Conservation (phyloP, 202 grass and related monocot genomes). For the Schoenoplectus tabernaemontani region DNA sequence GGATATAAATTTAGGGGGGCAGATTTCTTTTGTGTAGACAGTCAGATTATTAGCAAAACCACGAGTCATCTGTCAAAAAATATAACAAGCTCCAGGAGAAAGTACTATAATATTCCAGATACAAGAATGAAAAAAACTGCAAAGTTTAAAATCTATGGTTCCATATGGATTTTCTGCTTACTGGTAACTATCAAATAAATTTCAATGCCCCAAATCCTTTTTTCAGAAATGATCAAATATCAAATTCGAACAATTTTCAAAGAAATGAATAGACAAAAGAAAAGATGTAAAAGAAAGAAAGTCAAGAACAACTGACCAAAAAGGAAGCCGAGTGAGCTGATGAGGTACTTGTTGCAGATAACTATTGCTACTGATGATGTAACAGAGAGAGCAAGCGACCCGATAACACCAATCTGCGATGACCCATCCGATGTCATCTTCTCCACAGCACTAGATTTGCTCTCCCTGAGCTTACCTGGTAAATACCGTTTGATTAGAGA, state of each 20-base stretch:
- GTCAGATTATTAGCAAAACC: too few species aligned
- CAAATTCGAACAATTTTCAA: neutral
- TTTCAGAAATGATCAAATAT: neutral
- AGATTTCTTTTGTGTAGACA: neutral
- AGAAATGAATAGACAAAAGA: neutral
- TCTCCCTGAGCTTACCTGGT: constrained; percentile 21
- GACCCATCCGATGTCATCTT: constrained; percentile 42
- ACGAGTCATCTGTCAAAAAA: neutral
- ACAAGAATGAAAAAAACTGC: neutral
- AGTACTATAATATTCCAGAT: neutral
- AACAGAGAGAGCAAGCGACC: constrained; percentile 69
- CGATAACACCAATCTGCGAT: constrained; percentile 44
- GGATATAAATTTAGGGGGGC: neutral
- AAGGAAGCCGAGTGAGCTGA: constrained; percentile 75
- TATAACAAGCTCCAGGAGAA: neutral
- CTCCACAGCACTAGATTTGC: neutral
- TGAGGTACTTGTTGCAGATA: constrained; percentile 98
- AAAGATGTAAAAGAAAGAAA: constrained; percentile 12
- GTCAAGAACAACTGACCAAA: constrained; percentile 50
- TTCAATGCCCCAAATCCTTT: too few species aligned
- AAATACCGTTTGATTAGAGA: constrained; percentile 14
- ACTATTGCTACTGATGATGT: constrained; percentile 87
- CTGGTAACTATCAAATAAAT: neutral
- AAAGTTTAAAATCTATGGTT: neutral
- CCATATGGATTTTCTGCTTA: neutral